These are phyloP conservation scores for Cordia subcordata DNA, from an alignment of 257 asterid genomes.

Conservation along the genomic window DNA sequence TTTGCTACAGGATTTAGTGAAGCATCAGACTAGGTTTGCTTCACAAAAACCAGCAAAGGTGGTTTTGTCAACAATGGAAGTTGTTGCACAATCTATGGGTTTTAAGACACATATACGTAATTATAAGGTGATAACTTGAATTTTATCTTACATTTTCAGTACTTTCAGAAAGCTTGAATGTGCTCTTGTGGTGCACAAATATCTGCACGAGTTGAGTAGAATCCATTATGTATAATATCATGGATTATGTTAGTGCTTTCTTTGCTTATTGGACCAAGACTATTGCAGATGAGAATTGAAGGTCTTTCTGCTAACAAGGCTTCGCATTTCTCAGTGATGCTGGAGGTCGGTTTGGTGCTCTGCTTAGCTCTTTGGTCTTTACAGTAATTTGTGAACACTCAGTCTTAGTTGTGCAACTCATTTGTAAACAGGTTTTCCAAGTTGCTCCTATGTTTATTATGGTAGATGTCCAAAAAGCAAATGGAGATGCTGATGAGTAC, in stretches of 20 bases:
- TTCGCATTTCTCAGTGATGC: constrained; percentile 80
- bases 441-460: constrained; percentile 87
- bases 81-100: constrained; percentile 97
- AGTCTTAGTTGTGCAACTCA: constrained; percentile 6
- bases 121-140: constrained; percentile 57
- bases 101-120: constrained; percentile 95
- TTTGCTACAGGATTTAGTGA: constrained; percentile 54
- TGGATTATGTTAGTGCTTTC: too few species aligned
- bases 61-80: constrained; percentile 92
- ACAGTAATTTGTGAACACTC: constrained; percentile 2
- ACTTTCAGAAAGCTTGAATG: not conserved
- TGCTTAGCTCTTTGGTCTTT: not conserved
- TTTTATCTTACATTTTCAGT: not conserved
- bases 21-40: constrained; percentile 85
- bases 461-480: constrained; percentile 94
- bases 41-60: constrained; percentile 90
- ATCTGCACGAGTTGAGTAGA: too few species aligned
- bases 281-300: constrained; percentile 87
- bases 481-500: constrained; percentile 81
- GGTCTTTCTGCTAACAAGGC: constrained; percentile 74
- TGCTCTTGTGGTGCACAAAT: too few species aligned
- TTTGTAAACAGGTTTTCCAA: constrained; percentile 57
- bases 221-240: too few species aligned
- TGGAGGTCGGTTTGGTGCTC: constrained; percentile 57
- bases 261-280: not conserved